Evolutionary conservation across 2,329 filamentous ascomycete species (phyloP).

Genomic region (Sporothrix protearum): DNA sequence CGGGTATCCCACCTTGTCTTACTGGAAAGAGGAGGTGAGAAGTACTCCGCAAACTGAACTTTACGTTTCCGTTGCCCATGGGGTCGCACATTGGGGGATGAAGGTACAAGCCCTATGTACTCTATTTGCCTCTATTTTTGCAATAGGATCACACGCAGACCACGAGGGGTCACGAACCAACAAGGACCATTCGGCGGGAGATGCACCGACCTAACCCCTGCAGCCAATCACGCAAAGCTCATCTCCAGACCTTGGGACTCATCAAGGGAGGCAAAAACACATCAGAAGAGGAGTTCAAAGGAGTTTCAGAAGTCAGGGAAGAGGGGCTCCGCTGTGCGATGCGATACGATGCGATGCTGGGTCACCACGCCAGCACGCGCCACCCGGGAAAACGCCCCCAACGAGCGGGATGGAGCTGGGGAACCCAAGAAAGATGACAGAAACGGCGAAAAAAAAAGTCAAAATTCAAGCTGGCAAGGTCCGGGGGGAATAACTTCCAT

Average conservation of each 20-base stretch:
- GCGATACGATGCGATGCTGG: constrained; percentile 5
- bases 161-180: not conserved
- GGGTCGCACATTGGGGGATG: no score
- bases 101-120: no score
- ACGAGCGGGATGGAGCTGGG: not conserved
- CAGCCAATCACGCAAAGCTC: constrained; percentile 1
- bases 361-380: not conserved
- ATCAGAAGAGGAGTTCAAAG: not conserved
- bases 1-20: not conserved
- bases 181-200: not conserved
- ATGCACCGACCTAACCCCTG: constrained; percentile 7
- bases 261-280: not conserved
- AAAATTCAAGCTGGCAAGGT: not conserved
- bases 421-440: not conserved
- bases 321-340: not conserved
- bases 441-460: not conserved
- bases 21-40: not conserved
- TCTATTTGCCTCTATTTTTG: not conserved
- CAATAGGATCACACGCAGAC: not conserved
- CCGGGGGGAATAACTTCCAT: not conserved
- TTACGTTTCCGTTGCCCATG: not conserved
- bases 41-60: not conserved
- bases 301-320: no score
- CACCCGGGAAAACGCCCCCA: not conserved
- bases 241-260: not conserved